Evolutionary conservation across 2,329 filamentous ascomycete genomes (phyloP), one percentile per base, ranked within the genome.

Genomic region (Pestalotiopsis sp.): DNA sequence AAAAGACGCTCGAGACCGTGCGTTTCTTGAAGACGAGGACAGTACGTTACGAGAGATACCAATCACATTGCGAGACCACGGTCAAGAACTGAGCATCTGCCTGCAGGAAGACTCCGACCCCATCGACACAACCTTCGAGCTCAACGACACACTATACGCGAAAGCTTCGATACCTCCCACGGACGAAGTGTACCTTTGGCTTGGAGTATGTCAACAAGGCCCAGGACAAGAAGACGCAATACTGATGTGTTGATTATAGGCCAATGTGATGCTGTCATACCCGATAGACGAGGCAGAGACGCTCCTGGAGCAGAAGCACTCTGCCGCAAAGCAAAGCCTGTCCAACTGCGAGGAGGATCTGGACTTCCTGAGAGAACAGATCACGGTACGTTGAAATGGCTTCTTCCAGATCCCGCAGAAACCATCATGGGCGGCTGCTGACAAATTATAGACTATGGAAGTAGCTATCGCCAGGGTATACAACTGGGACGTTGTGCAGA

Each of bases 401-500:
- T 12, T 27, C 41, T 13, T 20, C n/a, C 2, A 11, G 20, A 25
- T 31, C 9, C n/a, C 6, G 25, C 27, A 20, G 5, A 20, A 9
- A 36, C 23, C 23, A 9, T 14, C 31, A 11, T 39, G 23, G 14
- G 9, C n/a, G 31, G n/a, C 17, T 66, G 67, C 69, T 68, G 62
- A 68, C 62, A 11, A 31, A 17, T 20, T 63, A 36, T 5, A 97
- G 93, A 98, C 95, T 0, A 91, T 99, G 85, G 96, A 99, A 81
- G 96, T 99, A 41, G 96, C 96, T 4, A 94, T 95, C 56, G 96
- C 96, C 25, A 88, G 96, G 72, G 95, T 99, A n/a, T 98, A 99
- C 82, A 99, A 99, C 81, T 98, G 96, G 95, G 96, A 99, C 77
- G 94, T 99, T 4, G 93, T 95, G 58, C 93, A 97, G 84, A 93